Conservation (phyloP, 2,329 filamentous ascomycete genomes). For the Xylariaceae sp. region DNA sequence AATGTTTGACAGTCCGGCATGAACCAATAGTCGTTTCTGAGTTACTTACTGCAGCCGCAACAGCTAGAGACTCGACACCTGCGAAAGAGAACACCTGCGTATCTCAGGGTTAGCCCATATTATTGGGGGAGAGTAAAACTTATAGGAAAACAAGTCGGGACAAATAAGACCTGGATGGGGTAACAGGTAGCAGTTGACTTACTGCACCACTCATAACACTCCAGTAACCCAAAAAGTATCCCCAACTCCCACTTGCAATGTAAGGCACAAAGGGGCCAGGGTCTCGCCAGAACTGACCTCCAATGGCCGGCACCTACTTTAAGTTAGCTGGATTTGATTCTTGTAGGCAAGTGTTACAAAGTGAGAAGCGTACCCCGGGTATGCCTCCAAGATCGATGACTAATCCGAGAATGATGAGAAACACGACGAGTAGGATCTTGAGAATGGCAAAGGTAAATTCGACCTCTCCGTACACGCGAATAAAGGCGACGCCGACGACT, state of each 20-base stretch:
- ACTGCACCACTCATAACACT: constrained; percentile 41
- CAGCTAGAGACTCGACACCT: constrained; percentile 49
- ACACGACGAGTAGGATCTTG: constrained; percentile 59
- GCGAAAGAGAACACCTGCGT: constrained; percentile 41
- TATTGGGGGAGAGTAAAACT: no score
- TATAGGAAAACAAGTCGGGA: no score
- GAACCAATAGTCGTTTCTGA: no score
- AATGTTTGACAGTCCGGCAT: no score
- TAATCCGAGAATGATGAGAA: constrained; percentile 58
- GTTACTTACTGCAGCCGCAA: constrained; percentile 51
- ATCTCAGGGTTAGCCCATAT: no score
- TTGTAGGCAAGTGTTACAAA: no score
- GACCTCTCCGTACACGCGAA: constrained; percentile 58
- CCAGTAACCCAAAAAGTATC: constrained; percentile 60
- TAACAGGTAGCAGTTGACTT: no score
- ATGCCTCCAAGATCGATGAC: constrained; percentile 61
- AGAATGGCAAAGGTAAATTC: constrained; percentile 50
- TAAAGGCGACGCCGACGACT: constrained; percentile 53
- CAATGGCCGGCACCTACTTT: constrained; percentile 44
- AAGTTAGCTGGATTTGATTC: no score
- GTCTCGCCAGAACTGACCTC: constrained; percentile 66
- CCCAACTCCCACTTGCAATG: constrained; percentile 53
- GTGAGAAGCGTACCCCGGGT: constrained; percentile 37
- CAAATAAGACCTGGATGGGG: no score
- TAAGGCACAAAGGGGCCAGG: constrained; percentile 66